Percentiles rank a stretch among this genome's conserved stretches.
phyloP scores from a whole-genome alignment of 1,139 yeast genomes.

The Hemisphaericaspora subhashii region DNA sequence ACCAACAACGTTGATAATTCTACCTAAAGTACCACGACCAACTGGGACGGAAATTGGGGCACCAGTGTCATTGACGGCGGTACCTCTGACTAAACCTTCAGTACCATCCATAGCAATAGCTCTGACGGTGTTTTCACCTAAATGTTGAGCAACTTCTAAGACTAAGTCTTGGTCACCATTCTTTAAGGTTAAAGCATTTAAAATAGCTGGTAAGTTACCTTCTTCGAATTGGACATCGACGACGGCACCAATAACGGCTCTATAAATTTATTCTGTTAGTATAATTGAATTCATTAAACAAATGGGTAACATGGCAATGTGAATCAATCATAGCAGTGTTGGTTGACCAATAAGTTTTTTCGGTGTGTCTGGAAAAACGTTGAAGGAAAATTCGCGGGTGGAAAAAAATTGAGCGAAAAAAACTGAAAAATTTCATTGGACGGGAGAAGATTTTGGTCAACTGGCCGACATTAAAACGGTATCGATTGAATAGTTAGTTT shows the following conservation, averaged over 20 bases:
- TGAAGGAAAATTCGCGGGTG: neutral
- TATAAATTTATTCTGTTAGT: conserved; percentile 25
- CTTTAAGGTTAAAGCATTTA: conserved; percentile 91
- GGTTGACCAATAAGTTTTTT: no score
- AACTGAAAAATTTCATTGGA: conserved; percentile 34
- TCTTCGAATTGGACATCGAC: conserved; percentile 99
- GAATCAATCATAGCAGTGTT: no score
- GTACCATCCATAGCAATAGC: conserved; percentile 99
- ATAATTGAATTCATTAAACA: neutral
- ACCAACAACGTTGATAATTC: conserved; percentile 98
- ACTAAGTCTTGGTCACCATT: conserved; percentile 71
- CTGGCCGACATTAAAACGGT: no score
- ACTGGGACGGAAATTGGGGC: conserved; percentile 98
- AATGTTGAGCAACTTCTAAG: conserved; percentile 98
- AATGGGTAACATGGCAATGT: neutral
- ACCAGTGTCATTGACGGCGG: conserved; percentile 89
- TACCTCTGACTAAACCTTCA: conserved; percentile 99
- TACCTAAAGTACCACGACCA: conserved; percentile 98
- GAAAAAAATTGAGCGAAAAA: conserved; percentile 4
- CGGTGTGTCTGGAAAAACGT: no score
- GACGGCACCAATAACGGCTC: conserved; percentile 99
- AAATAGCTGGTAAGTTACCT: conserved; percentile 95
- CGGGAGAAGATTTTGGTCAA: conserved; percentile 15
- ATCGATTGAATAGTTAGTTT: no score
- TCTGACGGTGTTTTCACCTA: conserved; percentile 99